These are phyloP conservation scores for Solanum pennellii DNA, from an alignment of 257 asterid species.

Conservation along the genomic window DNA sequence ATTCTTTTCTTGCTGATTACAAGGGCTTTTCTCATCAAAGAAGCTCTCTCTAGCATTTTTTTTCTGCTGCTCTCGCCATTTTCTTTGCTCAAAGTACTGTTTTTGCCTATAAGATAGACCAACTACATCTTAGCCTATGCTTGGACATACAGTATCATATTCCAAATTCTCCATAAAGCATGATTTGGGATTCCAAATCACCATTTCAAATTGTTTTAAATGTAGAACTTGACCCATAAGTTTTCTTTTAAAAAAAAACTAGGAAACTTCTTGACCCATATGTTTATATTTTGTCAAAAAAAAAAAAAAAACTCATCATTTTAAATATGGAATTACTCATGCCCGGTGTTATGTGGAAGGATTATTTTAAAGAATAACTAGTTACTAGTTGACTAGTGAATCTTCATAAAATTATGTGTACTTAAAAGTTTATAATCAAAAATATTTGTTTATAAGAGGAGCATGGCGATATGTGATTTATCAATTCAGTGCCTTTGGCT, in stretches of 20 bases:
- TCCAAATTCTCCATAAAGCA: background rate
- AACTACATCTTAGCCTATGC: background rate
- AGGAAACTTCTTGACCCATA: background rate
- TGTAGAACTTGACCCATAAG: background rate
- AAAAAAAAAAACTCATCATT: background rate
- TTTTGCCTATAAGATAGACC: conserved; percentile 47
- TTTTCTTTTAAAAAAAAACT: no score
- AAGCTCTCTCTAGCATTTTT: conserved; percentile 22
- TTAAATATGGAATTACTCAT: background rate
- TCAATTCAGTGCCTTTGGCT: background rate
- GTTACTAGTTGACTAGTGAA: background rate
- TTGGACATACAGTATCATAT: background rate
- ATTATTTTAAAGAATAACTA: background rate
- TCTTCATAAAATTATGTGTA: background rate
- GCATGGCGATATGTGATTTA: background rate
- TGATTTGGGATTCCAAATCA: background rate
- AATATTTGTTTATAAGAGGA: background rate
- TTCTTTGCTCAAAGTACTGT: conserved; percentile 86
- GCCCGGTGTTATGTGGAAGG: background rate
- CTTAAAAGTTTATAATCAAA: no score
- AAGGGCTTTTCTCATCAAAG: conserved; percentile 30
- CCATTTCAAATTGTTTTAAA: background rate
- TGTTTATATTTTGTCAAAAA: background rate
- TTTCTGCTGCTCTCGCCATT: conserved; percentile 46
- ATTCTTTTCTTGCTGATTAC: conserved; percentile 24